These are phyloP conservation scores for Cyclotella cryptica DNA, from an alignment of 108 stramenopile genomes.

Conservation along the genomic window DNA sequence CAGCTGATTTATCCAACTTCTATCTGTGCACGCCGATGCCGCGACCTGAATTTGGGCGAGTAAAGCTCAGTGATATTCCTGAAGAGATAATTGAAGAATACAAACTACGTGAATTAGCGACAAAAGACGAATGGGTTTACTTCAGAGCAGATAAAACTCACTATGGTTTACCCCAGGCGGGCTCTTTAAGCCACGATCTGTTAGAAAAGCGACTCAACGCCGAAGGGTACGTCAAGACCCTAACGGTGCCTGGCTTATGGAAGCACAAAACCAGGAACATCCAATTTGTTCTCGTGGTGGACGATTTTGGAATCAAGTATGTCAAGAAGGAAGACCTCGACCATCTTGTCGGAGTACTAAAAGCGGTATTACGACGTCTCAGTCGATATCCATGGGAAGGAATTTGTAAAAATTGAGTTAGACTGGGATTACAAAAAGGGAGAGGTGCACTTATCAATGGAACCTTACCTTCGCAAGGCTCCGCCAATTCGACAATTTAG, in stretches of 20 bases:
- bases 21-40: conserved; percentile 54
- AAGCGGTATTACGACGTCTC: conserved; percentile 20
- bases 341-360: conserved; percentile 42
- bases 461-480: conserved; percentile 58
- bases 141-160: conserved; percentile 4
- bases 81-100: conserved; percentile 42
- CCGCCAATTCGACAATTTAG: conserved; percentile 36
- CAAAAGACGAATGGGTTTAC: conserved; percentile 21
- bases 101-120: conserved; percentile 17
- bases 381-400: conserved; percentile 30
- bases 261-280: conserved; percentile 33
- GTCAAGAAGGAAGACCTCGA: conserved; percentile 31
- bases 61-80: conserved; percentile 38
- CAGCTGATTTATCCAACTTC: conserved; percentile 53
- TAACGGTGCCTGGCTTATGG: conserved; percentile 53
- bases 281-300: conserved; percentile 58
- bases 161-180: conserved; percentile 17
- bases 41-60: conserved; percentile 45
- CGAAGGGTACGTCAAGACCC: conserved; percentile 31
- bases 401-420: conserved; percentile 42
- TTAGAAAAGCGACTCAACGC: conserved; percentile 18
- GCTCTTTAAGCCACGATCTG: conserved; percentile 46
- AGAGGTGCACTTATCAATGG: conserved; percentile 57
- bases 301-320: conserved; percentile 50
- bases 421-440: conserved; percentile 55